Evolutionary conservation across 768 basidiomycete species (phyloP), one percentile per base, ranked within the genome.

Genomic region (Tylopilus plumbeoviolaceoides): DNA sequence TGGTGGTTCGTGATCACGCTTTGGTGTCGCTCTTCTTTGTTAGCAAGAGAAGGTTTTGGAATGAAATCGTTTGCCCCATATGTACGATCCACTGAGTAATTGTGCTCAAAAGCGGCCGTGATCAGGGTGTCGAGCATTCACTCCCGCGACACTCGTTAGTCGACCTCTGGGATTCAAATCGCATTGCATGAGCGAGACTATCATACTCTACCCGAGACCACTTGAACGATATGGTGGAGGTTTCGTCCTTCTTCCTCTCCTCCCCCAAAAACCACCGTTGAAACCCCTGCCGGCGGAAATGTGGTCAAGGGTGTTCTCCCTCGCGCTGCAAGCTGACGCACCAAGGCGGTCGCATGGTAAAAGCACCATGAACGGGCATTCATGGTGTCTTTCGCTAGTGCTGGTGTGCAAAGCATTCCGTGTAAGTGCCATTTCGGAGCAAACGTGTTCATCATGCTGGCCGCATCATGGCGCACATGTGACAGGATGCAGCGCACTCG

Each of bases 191-290:
- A 72, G 68, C 57, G 64, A 65, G 58, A 66, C 61, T 10, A 73
- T 87, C 45, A 65, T 89, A 42, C 77, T 91, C 31, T 79, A 71
- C 23, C 87, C 89, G 15, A 78, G 89, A 53, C 87, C 85, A 1
- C 84, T 83, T 59, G 84, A 81, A 38, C 76, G 73, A 43, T 65
- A 63, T 50, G 74, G 85, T 15, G 84, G 87, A 43, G 74, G 74
- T 28, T 74, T 91, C 27, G 67, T 86, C 14, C 76, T 91, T 12
- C 68, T 91, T 0, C 88, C 88, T 15, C 75, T 91, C 17, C 75
- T 90, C 12, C 87, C 86, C 12, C 65, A 74, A 6, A 75, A 70
- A 39, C 76, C 75, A 23, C 75, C 76, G 17, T 56, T 76, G 44
- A 80, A 77, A 55, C 71, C 80, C 27, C 73, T 91, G 17, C 89